phyloP scores from a whole-genome alignment of 805 yeast species.

The Nakazawaea laoshanensis region DNA sequence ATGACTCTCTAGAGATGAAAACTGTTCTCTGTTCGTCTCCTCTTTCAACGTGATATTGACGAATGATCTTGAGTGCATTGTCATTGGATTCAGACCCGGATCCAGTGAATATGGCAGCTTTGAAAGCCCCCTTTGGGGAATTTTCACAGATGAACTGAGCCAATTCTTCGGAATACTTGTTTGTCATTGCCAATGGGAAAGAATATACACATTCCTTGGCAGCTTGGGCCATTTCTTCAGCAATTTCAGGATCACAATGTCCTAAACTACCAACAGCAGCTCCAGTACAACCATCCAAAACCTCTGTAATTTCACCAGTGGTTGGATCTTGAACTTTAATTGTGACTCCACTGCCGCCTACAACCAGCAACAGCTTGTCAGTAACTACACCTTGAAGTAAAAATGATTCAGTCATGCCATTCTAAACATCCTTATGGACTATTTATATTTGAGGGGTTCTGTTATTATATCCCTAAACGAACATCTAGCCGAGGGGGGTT shows the following conservation, averaged over 20 bases:
- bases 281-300: constrained; percentile 30
- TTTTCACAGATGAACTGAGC: constrained; percentile 29
- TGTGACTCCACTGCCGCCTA: constrained; percentile 29
- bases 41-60: constrained; percentile 28
- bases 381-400: constrained; percentile 34
- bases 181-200: constrained; percentile 20
- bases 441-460: no score
- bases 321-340: constrained; percentile 26
- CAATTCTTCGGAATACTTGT: constrained; percentile 24
- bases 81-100: constrained; percentile 70
- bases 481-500: no score
- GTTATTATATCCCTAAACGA: not conserved
- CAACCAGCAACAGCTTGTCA: constrained; percentile 27
- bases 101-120: constrained; percentile 36
- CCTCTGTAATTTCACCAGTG: constrained; percentile 23
- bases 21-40: constrained; percentile 24
- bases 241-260: constrained; percentile 24
- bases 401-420: constrained; percentile 22
- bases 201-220: constrained; percentile 21
- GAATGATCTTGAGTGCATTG: constrained; percentile 60
- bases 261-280: constrained; percentile 35
- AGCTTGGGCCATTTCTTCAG: constrained; percentile 22
- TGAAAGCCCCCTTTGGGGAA: constrained; percentile 33
- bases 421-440: no score
- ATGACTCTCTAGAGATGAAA: constrained; percentile 27